phyloP scores from a whole-genome alignment of 176 grass and related monocot species.

The Elaeis guineensis region DNA sequence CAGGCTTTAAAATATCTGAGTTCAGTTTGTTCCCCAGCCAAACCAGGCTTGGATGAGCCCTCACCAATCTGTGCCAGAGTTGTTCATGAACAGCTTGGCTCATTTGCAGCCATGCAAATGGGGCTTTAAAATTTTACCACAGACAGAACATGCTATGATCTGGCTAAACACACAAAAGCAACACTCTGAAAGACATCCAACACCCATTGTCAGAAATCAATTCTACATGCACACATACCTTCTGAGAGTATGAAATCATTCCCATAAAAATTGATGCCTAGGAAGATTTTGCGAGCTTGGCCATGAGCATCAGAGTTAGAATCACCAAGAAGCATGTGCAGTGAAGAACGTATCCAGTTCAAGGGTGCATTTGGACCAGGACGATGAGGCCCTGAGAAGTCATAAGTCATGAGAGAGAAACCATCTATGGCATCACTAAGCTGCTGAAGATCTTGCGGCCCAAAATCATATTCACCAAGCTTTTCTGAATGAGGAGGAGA shows the following conservation, averaged over 20 bases:
- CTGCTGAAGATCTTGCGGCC: constrained; percentile 56
- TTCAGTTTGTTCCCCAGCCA: no score
- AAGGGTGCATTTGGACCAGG: constrained; percentile 85
- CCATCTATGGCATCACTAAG: constrained; percentile 60
- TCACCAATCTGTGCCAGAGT: no score
- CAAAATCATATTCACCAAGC: constrained; percentile 54
- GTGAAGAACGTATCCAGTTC: constrained; percentile 64
- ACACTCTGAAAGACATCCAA: no score
- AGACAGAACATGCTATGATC: no score
- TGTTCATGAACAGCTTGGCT: no score
- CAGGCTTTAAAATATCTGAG: no score
- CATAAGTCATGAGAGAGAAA: constrained; percentile 97
- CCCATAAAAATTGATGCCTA: constrained; percentile 93
- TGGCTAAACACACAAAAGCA: no score
- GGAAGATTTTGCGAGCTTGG: constrained; percentile 65
- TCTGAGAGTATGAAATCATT: constrained; percentile 76
- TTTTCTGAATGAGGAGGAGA: constrained; percentile 50
- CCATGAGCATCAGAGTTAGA: constrained; percentile 15
- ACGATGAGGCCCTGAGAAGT: constrained; percentile 86
- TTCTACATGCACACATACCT: constrained; percentile 33
- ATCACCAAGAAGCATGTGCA: constrained; percentile 50
- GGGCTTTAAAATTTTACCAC: no score
- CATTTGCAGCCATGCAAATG: no score
- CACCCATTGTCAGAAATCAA: no score
- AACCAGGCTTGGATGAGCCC: no score